These are phyloP conservation scores for Beauveria pseudobassiana DNA, from an alignment of 2,329 filamentous ascomycete genomes.

Conservation along the genomic window DNA sequence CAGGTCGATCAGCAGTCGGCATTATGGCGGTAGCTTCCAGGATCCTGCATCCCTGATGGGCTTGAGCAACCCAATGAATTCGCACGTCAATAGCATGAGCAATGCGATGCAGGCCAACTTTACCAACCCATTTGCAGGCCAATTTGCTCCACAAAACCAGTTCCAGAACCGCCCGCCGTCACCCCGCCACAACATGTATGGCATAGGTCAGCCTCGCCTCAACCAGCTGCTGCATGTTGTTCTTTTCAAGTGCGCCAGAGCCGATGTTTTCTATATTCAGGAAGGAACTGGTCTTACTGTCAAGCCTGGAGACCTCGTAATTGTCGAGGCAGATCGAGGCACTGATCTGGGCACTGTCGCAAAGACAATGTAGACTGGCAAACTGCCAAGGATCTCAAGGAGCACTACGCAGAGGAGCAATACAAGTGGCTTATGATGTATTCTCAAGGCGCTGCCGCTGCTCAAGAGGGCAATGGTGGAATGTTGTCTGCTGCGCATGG, in stretches of 20 bases:
- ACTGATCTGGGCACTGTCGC: conserved; percentile 92
- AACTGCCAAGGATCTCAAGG: conserved; percentile 79
- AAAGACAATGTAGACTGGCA: conserved; percentile 80
- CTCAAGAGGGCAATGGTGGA: conserved; percentile 53
- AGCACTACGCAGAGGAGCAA: conserved; percentile 88
- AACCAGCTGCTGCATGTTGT: conserved; percentile 79
- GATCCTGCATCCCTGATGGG: conserved; percentile 29
- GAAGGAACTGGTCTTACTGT: conserved; percentile 89
- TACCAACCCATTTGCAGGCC: conserved; percentile 35
- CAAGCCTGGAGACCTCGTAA: conserved; percentile 87
- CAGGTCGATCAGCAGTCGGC: conserved; percentile 35
- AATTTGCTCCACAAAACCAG: conserved; percentile 36
- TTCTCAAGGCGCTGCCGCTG: conserved; percentile 65
- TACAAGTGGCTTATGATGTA: conserved; percentile 99
- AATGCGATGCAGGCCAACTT: conserved; percentile 21
- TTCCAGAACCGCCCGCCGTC: conserved; percentile 48
- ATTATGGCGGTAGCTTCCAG: conserved; percentile 32
- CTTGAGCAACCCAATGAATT: not conserved
- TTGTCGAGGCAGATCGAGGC: conserved; percentile 93
- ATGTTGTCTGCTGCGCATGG: conserved; percentile 57
- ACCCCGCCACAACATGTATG: conserved; percentile 55
- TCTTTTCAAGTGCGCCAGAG: conserved; percentile 90
- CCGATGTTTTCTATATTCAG: conserved; percentile 95
- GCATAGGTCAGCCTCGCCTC: conserved; percentile 51
- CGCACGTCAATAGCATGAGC: conserved; percentile 11